Evolutionary conservation across 73 alveolate species (phyloP).

Genomic region (Paraurostyla sp.): DNA sequence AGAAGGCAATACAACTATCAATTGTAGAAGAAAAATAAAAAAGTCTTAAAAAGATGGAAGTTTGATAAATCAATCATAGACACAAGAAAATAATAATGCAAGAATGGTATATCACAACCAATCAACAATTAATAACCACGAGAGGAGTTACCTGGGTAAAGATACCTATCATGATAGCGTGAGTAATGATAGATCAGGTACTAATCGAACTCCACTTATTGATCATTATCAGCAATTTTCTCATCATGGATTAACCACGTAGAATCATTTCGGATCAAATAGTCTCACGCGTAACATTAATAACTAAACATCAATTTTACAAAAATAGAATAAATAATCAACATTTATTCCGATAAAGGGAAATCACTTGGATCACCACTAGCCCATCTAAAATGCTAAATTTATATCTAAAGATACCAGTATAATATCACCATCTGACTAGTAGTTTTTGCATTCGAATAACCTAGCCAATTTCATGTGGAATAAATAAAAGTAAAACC

Average conservation of each 20-base stretch:
- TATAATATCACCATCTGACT: not conserved
- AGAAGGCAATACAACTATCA: too few species aligned
- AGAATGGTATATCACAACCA: not conserved
- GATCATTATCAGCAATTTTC: not conserved
- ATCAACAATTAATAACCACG: not conserved
- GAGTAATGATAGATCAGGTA: not conserved
- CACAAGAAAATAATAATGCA: too few species aligned
- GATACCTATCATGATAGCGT: slow-evolving; percentile 1
- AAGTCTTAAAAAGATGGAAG: too few species aligned
- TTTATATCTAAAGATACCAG: not conserved
- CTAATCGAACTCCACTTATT: slow-evolving; percentile 21
- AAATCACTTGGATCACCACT: too few species aligned
- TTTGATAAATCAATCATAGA: too few species aligned
- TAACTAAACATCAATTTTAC: not conserved
- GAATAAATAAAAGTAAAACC: not conserved
- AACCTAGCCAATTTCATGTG: slow-evolving; percentile 47
- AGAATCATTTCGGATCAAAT: too few species aligned
- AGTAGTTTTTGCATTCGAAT: not conserved
- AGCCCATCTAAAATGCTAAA: too few species aligned
- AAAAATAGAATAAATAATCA: not conserved
- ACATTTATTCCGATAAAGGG: not conserved
- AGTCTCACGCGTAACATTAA: not conserved
- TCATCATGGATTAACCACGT: too few species aligned
- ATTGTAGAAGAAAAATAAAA: too few species aligned
- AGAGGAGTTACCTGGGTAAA: too few species aligned